phyloP scores from a whole-genome alignment of 768 basidiomycete species.

The Pisolithus orientalis region DNA sequence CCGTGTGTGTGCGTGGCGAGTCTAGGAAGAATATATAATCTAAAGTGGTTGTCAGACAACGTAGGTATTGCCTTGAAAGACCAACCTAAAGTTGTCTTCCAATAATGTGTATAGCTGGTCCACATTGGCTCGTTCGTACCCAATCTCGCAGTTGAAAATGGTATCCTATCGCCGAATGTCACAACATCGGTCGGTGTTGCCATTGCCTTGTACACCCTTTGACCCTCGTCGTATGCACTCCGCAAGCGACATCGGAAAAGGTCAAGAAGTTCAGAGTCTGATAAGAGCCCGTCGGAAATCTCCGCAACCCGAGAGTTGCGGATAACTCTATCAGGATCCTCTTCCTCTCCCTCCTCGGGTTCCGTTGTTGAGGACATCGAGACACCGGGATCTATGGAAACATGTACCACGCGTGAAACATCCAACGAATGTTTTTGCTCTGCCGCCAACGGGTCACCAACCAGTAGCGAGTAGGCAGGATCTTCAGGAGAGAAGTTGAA shows the following conservation, averaged over 20 bases:
- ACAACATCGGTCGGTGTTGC: conserved; percentile 13
- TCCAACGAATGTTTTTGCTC: conserved; percentile 48
- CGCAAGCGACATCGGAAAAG: conserved; percentile 37
- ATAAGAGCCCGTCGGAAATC: conserved; percentile 64
- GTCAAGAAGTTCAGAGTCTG: conserved; percentile 45
- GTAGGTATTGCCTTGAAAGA: background rate
- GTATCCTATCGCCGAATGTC: conserved; percentile 49
- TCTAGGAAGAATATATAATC: conserved; percentile 88
- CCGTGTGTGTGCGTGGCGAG: conserved; percentile 26
- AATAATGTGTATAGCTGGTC: conserved; percentile 86
- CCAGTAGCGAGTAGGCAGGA: conserved; percentile 72
- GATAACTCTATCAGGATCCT: conserved; percentile 65
- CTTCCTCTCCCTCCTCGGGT: conserved; percentile 28
- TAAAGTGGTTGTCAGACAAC: conserved; percentile 24
- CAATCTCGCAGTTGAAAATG: conserved; percentile 31
- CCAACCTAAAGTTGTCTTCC: conserved; percentile 75
- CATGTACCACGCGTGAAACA: conserved; percentile 66
- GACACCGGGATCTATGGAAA: conserved; percentile 60
- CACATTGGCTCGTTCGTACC: conserved; percentile 76
- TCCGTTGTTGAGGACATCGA: conserved; percentile 19
- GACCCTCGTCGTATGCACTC: conserved; percentile 67
- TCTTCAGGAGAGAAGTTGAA: conserved; percentile 88
- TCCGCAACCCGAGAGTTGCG: conserved; percentile 62
- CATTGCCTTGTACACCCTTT: conserved; percentile 14
- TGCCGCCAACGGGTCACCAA: conserved; percentile 50